Conservation (phyloP, 179 eudicot genomes). For the Heliamphora pulchella region DNA sequence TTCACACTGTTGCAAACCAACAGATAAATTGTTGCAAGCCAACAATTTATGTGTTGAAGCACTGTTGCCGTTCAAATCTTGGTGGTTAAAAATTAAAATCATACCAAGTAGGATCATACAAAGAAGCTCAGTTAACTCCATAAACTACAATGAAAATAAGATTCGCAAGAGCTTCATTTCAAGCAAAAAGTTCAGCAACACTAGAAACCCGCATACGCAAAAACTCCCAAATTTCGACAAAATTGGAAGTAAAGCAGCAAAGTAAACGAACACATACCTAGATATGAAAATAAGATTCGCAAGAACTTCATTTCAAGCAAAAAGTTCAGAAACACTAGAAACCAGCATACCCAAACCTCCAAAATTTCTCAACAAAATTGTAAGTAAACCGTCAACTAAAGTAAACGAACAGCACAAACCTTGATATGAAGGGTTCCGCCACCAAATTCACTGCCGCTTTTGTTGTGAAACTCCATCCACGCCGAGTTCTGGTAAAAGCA, state of each 20-base stretch:
- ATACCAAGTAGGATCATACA: too few relatives aligned
- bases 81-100: too few relatives aligned
- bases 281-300: background rate
- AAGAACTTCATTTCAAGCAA: background rate
- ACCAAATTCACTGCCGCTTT: slow-evolving; percentile 58
- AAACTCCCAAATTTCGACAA: background rate
- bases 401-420: slow-evolving; percentile 24
- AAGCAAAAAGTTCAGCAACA: too few relatives aligned
- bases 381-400: background rate
- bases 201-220: slow-evolving; percentile 4
- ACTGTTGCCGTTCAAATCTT: too few relatives aligned
- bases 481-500: slow-evolving; percentile 80
- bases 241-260: background rate
- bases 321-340: too few relatives aligned
- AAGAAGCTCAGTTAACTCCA: too few relatives aligned
- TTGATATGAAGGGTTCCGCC: slow-evolving; percentile 97
- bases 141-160: too few relatives aligned
- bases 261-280: background rate
- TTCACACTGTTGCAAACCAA: too few relatives aligned
- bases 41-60: too few relatives aligned
- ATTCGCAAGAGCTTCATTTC: too few relatives aligned
- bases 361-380: background rate
- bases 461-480: slow-evolving; percentile 87
- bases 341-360: background rate
- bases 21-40: too few relatives aligned